Evolutionary conservation across 129 eudicot species (phyloP).

Genomic region (Saposhnikovia divaricata): DNA sequence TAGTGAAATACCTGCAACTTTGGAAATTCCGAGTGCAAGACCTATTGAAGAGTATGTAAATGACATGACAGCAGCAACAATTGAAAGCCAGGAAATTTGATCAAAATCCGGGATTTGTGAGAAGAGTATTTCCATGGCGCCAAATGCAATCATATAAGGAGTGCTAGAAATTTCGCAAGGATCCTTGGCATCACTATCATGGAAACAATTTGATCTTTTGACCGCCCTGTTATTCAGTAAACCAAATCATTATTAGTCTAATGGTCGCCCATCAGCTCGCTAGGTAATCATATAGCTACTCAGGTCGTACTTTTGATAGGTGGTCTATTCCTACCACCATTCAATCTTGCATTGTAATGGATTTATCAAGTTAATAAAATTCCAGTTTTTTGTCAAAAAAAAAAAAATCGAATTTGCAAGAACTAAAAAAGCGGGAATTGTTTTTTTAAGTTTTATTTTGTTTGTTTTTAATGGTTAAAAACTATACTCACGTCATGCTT

Average conservation of each 20-base stretch:
- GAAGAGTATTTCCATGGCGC: constrained; percentile 42
- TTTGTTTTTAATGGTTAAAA: neutral
- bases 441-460: neutral
- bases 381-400: too few species aligned
- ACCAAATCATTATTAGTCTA: neutral
- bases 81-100: constrained; percentile 48
- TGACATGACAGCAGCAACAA: constrained; percentile 73
- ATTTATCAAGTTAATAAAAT: too few species aligned
- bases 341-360: too few species aligned
- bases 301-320: too few species aligned
- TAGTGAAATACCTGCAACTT: constrained; percentile 18
- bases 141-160: constrained; percentile 49
- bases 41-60: constrained; percentile 59
- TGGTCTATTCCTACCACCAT: too few species aligned
- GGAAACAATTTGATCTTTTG: constrained; percentile 62
- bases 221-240: constrained; percentile 40
- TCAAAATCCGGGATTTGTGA: constrained; percentile 71
- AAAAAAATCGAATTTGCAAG: neutral
- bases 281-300: too few species aligned
- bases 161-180: constrained; percentile 37
- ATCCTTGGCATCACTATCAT: constrained; percentile 37
- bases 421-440: neutral
- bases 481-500: constrained; percentile 69
- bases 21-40: constrained; percentile 52
- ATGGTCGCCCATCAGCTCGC: too few species aligned